Evolutionary conservation across 306 rosid species (phyloP), one percentile per base, ranked within the genome.

Genomic region (Trichosanthes cucumerina): DNA sequence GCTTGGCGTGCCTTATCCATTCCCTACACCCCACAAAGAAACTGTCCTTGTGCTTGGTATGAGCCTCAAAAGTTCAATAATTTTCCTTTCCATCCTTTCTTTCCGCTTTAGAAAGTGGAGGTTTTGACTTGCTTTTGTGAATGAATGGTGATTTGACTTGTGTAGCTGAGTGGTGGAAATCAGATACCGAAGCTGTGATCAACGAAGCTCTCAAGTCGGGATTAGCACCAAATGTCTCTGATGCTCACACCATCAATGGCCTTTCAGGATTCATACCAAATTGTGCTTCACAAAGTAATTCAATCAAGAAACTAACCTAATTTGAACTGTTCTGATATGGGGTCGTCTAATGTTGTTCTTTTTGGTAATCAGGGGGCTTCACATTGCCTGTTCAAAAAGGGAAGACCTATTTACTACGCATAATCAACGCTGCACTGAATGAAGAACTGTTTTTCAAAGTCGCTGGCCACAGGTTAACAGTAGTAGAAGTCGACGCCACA

Each of bases 401-500:
- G 23, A 90, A 90, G 76, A 90, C 87, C 36, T 93, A 90, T 75
- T n/a, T 93, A 19, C 43, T 93, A 6, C 90, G 98, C 41, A 80
- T 93, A 54, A 81, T 93, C 95, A 93, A 93, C 56, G 98, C 98
- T 89, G 98, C 98, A n/a, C 97, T 93, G 90, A 93, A 93, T 88
- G 97, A 91, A 2, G 98, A 93, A 62, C 88, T 93, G 19, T 93
- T 93, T 83, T 93, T 93, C 96, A 91, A 93, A 78, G 90, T 93
- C 63, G 98, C 98, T 0, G 96, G 96, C 19, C 98, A 93, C 66
- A 82, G 76, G 0, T 81, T 93, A 31, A 90, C 91, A 0, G 80
- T 93, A 1, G 98, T 93, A 6, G 98, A 93, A 86, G 97, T 91
- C 8, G 97, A 93, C 64, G 98, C 98, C 21, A 82, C 91, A 28